Percentiles rank a stretch among this genome's conserved stretches.
Evolutionary conservation across 108 stramenopile species (phyloP).

Genomic region (Pseudonitzschia multistriata): DNA sequence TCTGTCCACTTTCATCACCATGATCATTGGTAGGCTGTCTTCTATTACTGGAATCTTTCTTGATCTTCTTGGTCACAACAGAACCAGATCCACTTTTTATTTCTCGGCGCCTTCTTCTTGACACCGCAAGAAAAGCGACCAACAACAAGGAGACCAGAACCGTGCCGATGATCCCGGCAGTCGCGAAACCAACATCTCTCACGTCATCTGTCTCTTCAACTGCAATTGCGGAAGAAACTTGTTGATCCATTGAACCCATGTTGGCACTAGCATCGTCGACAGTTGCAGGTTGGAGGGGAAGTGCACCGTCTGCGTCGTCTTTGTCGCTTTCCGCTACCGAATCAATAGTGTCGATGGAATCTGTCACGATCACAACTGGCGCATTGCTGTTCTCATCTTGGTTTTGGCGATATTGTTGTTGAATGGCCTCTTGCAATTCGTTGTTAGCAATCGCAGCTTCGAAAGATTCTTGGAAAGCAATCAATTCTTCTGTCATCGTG

Average conservation of each 20-base stretch:
- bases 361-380: conserved; percentile 9
- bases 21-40: too few species aligned
- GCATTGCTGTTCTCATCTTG: background rate
- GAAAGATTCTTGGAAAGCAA: conserved; percentile 13
- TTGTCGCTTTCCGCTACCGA: background rate
- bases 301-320: background rate
- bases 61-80: background rate
- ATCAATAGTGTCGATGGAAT: background rate
- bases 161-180: conserved; percentile 1
- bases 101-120: background rate
- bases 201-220: background rate
- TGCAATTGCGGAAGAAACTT: background rate
- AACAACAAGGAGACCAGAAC: background rate
- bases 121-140: conserved; percentile 1
- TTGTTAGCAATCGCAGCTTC: conserved; percentile 15
- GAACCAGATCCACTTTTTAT: background rate
- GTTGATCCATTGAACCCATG: background rate
- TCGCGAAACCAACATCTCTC: background rate
- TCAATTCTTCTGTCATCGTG: conserved; percentile 10
- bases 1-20: background rate
- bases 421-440: conserved; percentile 10
- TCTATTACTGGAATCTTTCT: background rate
- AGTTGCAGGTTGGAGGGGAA: background rate
- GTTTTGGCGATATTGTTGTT: background rate
- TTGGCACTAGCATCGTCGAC: background rate